Conservation (phyloP, 2,329 filamentous ascomycete species). For the Falciphora oryzae region DNA sequence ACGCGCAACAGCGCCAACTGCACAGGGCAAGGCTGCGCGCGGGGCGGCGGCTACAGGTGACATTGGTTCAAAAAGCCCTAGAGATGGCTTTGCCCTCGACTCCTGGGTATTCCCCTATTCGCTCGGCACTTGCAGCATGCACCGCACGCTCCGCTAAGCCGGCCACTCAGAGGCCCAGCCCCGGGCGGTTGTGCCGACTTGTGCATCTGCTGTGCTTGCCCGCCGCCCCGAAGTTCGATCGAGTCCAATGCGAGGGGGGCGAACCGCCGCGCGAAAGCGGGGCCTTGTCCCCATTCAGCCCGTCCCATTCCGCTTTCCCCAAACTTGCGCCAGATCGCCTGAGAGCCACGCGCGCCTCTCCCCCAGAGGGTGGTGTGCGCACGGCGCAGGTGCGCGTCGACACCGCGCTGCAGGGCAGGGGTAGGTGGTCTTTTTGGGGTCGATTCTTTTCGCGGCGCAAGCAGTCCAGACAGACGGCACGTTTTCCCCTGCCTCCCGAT, state of each 20-base stretch:
- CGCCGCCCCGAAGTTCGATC: no score
- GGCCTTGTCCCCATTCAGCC: not conserved
- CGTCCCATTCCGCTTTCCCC: not conserved
- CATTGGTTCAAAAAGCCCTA: no score
- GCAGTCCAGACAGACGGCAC: no score
- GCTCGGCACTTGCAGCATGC: not conserved
- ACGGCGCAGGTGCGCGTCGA: not conserved
- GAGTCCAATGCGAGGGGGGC: not conserved
- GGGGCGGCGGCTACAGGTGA: no score
- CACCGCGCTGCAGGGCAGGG: no score
- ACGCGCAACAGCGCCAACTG: not conserved
- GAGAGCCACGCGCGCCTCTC: no score
- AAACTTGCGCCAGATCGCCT: not conserved
- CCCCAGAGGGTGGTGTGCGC: not conserved
- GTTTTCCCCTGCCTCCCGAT: not conserved
- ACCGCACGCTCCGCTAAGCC: not conserved
- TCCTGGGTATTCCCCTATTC: not conserved
- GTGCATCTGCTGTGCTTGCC: not conserved
- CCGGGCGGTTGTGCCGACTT: not conserved
- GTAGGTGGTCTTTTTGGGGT: no score
- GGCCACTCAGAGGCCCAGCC: not conserved
- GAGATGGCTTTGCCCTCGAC: no score
- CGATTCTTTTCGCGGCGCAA: no score
- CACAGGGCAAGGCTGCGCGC: not conserved
- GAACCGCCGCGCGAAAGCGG: not conserved